Evolutionary conservation across 2,329 filamentous ascomycete species (phyloP).

Genomic region (Paecilomyces dactylethromorphus): DNA sequence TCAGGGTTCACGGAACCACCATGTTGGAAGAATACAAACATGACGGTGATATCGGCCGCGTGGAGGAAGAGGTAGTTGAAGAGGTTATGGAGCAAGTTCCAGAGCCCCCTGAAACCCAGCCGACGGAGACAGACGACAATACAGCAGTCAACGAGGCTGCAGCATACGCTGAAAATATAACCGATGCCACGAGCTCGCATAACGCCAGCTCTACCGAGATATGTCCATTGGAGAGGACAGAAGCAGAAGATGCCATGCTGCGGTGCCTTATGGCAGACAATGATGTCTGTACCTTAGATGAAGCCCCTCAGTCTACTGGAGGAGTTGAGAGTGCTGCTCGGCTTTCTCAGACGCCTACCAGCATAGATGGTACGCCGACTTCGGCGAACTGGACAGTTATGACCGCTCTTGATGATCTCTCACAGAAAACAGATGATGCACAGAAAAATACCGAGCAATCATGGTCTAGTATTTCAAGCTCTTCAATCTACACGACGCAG

Average conservation of each 20-base stretch:
- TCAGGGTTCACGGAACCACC: slow-evolving; percentile 86
- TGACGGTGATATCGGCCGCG: slow-evolving; percentile 62
- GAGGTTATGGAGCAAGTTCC: slow-evolving; percentile 29
- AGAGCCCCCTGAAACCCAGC: slow-evolving; percentile 8
- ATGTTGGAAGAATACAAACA: slow-evolving; percentile 94
- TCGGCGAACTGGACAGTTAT: slow-evolving; percentile 1
- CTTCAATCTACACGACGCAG: slow-evolving; percentile 9
- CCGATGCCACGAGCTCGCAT: neutral
- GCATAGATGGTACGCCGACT: slow-evolving; percentile 1
- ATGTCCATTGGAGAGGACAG: slow-evolving; percentile 11
- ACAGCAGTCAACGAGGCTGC: slow-evolving; percentile 3
- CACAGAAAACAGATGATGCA: slow-evolving; percentile 11
- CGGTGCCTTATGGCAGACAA: neutral
- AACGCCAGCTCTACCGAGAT: slow-evolving; percentile 1
- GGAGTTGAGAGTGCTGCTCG: slow-evolving; percentile 10
- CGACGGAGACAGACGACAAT: slow-evolving; percentile 25
- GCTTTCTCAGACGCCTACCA: slow-evolving; percentile 9
- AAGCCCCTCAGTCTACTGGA: slow-evolving; percentile 5
- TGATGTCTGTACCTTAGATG: slow-evolving; percentile 13
- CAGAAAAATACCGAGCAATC: slow-evolving; percentile 13
- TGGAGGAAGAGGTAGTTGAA: slow-evolving; percentile 57
- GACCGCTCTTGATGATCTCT: neutral
- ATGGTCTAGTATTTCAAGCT: slow-evolving; percentile 9
- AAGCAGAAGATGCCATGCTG: slow-evolving; percentile 10
- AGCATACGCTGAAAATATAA: neutral